Conservation (phyloP, 192 early-diverging fungal genomes). For the Lobulomyces angularis region DNA sequence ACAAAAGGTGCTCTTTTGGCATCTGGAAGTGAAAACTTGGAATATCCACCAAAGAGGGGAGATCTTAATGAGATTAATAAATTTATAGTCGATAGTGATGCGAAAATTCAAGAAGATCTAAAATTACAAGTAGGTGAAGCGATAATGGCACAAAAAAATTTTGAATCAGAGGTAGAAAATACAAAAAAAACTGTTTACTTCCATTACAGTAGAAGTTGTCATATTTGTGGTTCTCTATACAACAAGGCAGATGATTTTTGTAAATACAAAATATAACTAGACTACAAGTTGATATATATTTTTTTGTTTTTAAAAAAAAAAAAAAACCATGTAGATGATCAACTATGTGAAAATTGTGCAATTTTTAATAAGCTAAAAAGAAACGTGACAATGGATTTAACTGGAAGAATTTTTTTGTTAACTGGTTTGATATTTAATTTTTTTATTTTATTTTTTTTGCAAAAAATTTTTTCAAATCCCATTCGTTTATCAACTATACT, state of each 20-base stretch:
- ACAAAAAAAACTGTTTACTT: neutral
- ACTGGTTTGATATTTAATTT: constrained; percentile 45
- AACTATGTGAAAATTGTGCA: constrained; percentile 36
- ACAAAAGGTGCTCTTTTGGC: constrained; percentile 18
- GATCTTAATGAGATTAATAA: constrained; percentile 16
- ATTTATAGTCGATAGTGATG: constrained; percentile 15
- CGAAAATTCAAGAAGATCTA: constrained; percentile 13
- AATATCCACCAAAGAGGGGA: too few species aligned
- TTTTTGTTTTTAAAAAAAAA: too few species aligned
- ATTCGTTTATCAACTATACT: neutral
- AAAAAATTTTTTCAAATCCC: constrained; percentile 7
- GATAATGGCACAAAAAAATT: neutral
- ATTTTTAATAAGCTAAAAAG: constrained; percentile 37
- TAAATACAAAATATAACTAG: too few species aligned
- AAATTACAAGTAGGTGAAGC: constrained; percentile 15
- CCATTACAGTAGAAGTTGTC: constrained; percentile 27
- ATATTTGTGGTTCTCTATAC: constrained; percentile 29
- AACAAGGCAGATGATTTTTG: too few species aligned
- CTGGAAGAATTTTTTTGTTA: constrained; percentile 34
- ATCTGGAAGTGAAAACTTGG: too few species aligned
- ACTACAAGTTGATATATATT: too few species aligned
- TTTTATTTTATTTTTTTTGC: constrained; percentile 3
- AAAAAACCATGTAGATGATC: constrained; percentile 41
- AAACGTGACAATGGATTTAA: constrained; percentile 27
- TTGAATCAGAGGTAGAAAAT: constrained; percentile 1